Evolutionary conservation across 208 protist genomes (phyloP), one percentile per base, ranked within the genome.

Genomic region (Spironucleus salmonicida): DNA sequence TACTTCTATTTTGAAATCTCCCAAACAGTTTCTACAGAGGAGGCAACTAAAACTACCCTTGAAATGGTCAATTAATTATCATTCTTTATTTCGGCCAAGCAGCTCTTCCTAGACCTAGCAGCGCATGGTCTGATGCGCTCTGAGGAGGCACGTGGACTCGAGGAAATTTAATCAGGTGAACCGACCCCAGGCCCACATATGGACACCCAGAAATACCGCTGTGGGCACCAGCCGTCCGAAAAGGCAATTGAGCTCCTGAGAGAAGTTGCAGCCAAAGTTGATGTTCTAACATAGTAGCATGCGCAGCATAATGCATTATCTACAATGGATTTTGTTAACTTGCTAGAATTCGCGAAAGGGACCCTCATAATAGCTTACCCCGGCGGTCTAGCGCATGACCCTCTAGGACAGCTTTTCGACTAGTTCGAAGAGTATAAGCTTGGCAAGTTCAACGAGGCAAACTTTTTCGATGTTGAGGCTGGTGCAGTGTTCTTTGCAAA

Each of bases 1-100:
- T n/a, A n/a, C n/a, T 71, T 71, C n/a, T 71, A 71, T 38, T 71
- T 71, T 38, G 64, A 71, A 49, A 45, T 9, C 34, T 19, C 26
- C 34, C 11, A 40, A 45, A 19, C 64, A n/a, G 64, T 45, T 30
- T 30, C 26, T 11, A 71, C 64, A 27, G 64, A 40, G 38, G 11
- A 49, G 7, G 64, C 45, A n/a, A 71, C n/a, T n/a, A 49, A 15
- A n/a, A 19, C 9, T 32, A 35, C 30, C n/a, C 27, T 71, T 11
- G 2, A n/a, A n/a, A 19, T 71, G 30, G 32, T 32, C 27, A 71
- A 71, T n/a, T 32, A 45, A 7, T 2, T 71, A 19, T 30, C 4
- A 29, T 49, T 45, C 27, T 71, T 71, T 9, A 32, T 15, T 11
- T 45, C 7, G 9, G 15, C 45, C 11, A 4, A 42, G 11, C 11